Evolutionary conservation across 2,329 filamentous ascomycete genomes (phyloP).

Genomic region (Verticillium alfalfae): DNA sequence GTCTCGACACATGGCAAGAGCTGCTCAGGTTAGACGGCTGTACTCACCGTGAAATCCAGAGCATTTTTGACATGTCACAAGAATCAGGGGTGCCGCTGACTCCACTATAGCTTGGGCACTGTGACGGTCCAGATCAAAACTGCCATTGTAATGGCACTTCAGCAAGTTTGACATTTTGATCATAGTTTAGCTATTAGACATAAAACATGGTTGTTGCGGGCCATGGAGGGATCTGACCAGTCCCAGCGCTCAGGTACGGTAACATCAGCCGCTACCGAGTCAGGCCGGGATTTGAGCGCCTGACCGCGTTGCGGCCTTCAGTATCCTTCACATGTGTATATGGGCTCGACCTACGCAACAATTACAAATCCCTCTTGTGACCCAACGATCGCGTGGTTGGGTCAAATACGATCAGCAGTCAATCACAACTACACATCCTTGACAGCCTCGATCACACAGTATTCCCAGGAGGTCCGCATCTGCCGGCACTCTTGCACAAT

Average conservation of each 20-base stretch:
- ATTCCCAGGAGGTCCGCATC: conserved; percentile 53
- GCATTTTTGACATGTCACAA: too few species aligned
- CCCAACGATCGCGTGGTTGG: not conserved
- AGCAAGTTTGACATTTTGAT: too few species aligned
- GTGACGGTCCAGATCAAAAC: too few species aligned
- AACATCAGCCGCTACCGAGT: not conserved
- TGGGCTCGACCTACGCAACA: conserved; percentile 6
- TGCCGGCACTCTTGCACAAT: conserved; percentile 50
- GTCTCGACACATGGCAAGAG: too few species aligned
- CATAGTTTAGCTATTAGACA: not conserved
- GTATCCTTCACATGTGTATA: not conserved
- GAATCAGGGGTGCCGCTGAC: too few species aligned
- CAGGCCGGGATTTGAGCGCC: too few species aligned
- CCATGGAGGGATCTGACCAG: not conserved
- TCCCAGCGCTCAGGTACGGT: not conserved
- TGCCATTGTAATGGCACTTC: too few species aligned
- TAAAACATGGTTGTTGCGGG: not conserved
- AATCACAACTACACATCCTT: conserved; percentile 26
- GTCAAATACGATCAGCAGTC: not conserved
- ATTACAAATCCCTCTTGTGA: conserved; percentile 5
- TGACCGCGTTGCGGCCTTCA: not conserved
- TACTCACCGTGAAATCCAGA: too few species aligned
- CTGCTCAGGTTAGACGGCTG: too few species aligned
- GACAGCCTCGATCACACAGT: conserved; percentile 49
- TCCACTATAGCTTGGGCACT: too few species aligned